Evolutionary conservation across 768 basidiomycete genomes (phyloP).

Genomic region (Leccinum obscurum): DNA sequence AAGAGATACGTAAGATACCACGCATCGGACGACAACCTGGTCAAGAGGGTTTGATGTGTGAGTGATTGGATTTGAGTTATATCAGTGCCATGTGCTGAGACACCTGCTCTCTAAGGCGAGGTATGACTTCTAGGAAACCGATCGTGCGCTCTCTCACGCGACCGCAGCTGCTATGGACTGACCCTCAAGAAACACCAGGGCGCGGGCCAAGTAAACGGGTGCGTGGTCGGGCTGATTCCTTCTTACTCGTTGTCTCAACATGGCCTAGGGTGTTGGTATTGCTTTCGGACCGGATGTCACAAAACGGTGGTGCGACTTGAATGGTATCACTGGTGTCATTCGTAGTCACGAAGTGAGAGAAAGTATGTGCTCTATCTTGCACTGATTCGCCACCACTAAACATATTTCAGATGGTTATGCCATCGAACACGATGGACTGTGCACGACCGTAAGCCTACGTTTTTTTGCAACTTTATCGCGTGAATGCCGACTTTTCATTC

Average conservation of each 20-base stretch:
- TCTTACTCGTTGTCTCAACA: conserved; percentile 13
- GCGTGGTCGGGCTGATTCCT: conserved; percentile 29
- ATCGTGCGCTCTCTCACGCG: conserved; percentile 7
- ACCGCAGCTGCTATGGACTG: conserved; percentile 86
- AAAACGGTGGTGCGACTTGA: conserved; percentile 82
- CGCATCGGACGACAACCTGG: conserved; percentile 91
- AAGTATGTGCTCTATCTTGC: conserved; percentile 43
- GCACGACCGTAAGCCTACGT: conserved; percentile 72
- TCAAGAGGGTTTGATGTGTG: conserved; percentile 94
- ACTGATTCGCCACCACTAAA: conserved; percentile 6
- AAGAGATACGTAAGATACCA: conserved; percentile 86
- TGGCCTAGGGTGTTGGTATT: conserved; percentile 83
- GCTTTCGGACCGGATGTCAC: conserved; percentile 96
- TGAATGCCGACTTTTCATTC: conserved; percentile 14
- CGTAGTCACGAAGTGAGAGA: conserved; percentile 97
- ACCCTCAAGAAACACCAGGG: conserved; percentile 86
- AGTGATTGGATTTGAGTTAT: conserved; percentile 28
- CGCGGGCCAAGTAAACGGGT: conserved; percentile 96
- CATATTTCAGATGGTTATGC: conserved; percentile 76
- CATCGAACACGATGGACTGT: conserved; percentile 91
- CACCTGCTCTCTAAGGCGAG: conserved; percentile 49
- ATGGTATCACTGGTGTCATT: conserved; percentile 84
- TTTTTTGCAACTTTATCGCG: background rate
- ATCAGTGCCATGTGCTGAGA: conserved; percentile 12
- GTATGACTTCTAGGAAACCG: conserved; percentile 36